Evolutionary conservation across 345 rosid genomes (phyloP).

Genomic region (Physaria fendleri): DNA sequence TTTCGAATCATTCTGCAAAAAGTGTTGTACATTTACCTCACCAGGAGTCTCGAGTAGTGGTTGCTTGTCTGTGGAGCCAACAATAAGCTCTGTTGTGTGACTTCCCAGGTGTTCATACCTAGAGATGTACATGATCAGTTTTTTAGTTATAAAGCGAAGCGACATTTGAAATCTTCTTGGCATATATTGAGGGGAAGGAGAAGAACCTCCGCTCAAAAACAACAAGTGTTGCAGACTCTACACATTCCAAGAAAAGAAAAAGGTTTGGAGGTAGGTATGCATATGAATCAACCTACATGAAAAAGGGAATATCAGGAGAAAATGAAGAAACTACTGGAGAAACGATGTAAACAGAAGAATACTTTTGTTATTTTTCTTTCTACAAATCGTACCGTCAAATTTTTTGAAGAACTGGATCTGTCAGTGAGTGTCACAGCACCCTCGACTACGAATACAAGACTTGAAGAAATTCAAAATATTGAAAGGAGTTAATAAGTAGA

Average conservation of each 20-base stretch:
- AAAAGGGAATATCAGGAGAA: slow-evolving; percentile 8
- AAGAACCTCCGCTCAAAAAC: slow-evolving; percentile 66
- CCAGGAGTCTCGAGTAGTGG: slow-evolving; percentile 93
- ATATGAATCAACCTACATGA: slow-evolving; percentile 70
- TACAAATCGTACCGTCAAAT: slow-evolving; percentile 46
- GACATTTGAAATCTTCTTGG: neutral
- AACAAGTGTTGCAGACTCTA: slow-evolving; percentile 55
- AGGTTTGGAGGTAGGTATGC: slow-evolving; percentile 80
- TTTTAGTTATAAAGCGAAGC: neutral
- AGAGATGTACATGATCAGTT: neutral
- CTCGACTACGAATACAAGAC: slow-evolving; percentile 73
- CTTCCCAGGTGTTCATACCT: slow-evolving; percentile 56
- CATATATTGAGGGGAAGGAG: neutral
- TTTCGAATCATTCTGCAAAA: neutral
- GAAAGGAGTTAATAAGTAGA: slow-evolving; percentile 3
- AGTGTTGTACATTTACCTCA: slow-evolving; percentile 43
- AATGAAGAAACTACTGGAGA: neutral
- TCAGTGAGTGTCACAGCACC: slow-evolving; percentile 52
- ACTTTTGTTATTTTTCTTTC: neutral
- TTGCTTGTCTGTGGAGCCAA: slow-evolving; percentile 74
- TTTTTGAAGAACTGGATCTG: slow-evolving; percentile 37
- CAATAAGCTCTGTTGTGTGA: slow-evolving; percentile 50
- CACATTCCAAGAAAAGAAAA: slow-evolving; percentile 50
- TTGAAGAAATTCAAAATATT: slow-evolving; percentile 19
- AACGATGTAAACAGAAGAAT: neutral